Evolutionary conservation across 176 grass and related monocot genomes (phyloP), one percentile per base, ranked within the genome.

Genomic region (Aegilops tauschii): DNA sequence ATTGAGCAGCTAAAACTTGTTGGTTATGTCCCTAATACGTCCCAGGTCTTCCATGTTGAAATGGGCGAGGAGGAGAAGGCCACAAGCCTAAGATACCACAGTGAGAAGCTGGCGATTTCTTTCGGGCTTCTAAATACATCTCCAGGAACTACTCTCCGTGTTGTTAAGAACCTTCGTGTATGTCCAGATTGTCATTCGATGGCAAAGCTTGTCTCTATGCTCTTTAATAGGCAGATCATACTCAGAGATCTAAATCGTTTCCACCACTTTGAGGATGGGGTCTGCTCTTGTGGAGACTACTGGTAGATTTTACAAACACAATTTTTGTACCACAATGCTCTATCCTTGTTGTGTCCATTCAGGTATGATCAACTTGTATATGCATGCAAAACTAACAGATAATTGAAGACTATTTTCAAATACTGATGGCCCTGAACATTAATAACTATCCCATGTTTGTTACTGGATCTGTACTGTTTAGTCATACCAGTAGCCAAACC

Each of bases 201-300:
- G 93, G 91, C 89, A 14, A 95, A 95, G 73, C 68, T 93, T 73
- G 93, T 91, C 9, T 95, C 93, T 9, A 77, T 86, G 91, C 84
- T 87, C 39, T 95, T 91, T 64, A 86, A 85, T 73, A 91, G 93
- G 74, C 76, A 29, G 69, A 93, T 95, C 49, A 84, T 95, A 89
- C 91, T 95, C n/a, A 89, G 93, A 91, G 89, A 95, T 76, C 89
- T 95, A 30, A 95, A 93, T 79, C 93, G 91, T 14, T 95, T 91
- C 64, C 89, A 95, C 74, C 91, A 87, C 69, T 95, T 95, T 85
- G 89, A 85, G 75, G 23, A 83, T 72, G 91, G 93, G 42, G 40
- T 84, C 9, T 95, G 93, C 44, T 95, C 93, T 80, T 93, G 93
- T 83, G 84, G 84, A n/a, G 93, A 95, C 39, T 91, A 89, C 21